Base-by-base conservation (phyloP, 306 rosid species). In the Castanopsis chinensis region DNA sequence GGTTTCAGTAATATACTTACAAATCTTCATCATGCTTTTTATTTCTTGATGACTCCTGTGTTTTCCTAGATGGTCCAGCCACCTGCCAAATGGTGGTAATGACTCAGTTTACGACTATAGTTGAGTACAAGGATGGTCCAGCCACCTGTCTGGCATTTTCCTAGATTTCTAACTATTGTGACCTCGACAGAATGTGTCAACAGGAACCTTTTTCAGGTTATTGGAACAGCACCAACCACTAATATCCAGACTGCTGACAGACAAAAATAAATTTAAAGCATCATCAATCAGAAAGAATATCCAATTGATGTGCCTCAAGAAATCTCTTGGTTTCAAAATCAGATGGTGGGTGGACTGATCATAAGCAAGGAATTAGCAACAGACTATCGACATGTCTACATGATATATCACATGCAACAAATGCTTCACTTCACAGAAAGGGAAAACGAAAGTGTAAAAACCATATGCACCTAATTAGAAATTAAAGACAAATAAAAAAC, bases 41-140 rank as follows among this genome's bases (percentile, higher is more conserved):
- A 65, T 83, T 83, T 83, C 85, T 76, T 27, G 87, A 80, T 10
- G 64, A 80, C 20, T 71, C 82, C 54, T 61, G 83, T 23, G 60
- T 78, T 69, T 25, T 32, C 51, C 54, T 63, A 13, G 83, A 74
- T 65, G 85, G 73, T 56, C 80, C 79, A 5, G 81, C 71, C 35
- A 72, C 83, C 89, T 86, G 89, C 69, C 54, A 80, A 41, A 69
- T 14, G 27, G 35, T 1, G 72, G 58, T 45, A 56, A 65, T 37
- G 12, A 53, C 25, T 45, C 52, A 25, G 55, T 72, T 79, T 69
- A 77, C 41, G 67, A 35, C 27, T 18, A 10, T 6, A 64, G 8
- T 68, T 35, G 51, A 35, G 19, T 19, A 68, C 18, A 33, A 33
- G 12, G 28, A 19, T 35, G 17, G 27, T 68, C 28, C 52, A 18